Conservation (phyloP, 176 grass and related monocot genomes). For the Oryza glumipatula region DNA sequence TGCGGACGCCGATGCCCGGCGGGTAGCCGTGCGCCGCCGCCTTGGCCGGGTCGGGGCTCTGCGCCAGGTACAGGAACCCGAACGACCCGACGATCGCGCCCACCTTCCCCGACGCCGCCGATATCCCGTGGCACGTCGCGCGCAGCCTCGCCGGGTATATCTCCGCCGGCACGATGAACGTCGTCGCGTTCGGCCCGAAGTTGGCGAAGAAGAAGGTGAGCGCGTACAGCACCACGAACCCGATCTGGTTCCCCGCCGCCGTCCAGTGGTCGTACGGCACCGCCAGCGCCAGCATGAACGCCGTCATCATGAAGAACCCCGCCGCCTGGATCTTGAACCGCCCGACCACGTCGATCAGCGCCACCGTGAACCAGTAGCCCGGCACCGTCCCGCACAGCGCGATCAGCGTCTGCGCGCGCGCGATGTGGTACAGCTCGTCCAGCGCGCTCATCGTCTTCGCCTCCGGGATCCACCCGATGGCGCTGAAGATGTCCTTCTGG, state of each 20-base stretch:
- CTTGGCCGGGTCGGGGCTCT: constrained; percentile 34
- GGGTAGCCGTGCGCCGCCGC: constrained; percentile 32
- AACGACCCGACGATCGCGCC: constrained; percentile 29
- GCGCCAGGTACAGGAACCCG: constrained; percentile 32
- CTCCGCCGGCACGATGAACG: constrained; percentile 61
- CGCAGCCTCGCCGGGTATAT: constrained; percentile 46
- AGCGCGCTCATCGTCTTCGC: constrained; percentile 48
- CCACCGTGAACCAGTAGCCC: constrained; percentile 56
- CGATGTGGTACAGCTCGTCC: constrained; percentile 55
- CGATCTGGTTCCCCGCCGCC: constrained; percentile 25
- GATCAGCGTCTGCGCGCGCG: constrained; percentile 50
- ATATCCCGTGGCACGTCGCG: constrained; percentile 48
- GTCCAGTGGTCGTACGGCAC: constrained; percentile 48
- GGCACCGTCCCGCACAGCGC: constrained; percentile 54
- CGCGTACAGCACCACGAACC: constrained; percentile 47
- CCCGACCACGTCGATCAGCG: constrained; percentile 44
- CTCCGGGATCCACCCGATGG: constrained; percentile 43
- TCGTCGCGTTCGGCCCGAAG: constrained; percentile 74
- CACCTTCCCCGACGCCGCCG: constrained; percentile 41
- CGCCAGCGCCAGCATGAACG: constrained; percentile 43
- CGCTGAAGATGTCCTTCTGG: constrained; percentile 57
- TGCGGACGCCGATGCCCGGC: constrained; percentile 47
- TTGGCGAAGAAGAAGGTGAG: constrained; percentile 91
- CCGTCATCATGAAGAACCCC: constrained; percentile 57
- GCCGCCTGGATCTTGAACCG: constrained; percentile 48